Evolutionary conservation across 2,329 filamentous ascomycete genomes (phyloP).

Genomic region (Aureobasidium pullulans): DNA sequence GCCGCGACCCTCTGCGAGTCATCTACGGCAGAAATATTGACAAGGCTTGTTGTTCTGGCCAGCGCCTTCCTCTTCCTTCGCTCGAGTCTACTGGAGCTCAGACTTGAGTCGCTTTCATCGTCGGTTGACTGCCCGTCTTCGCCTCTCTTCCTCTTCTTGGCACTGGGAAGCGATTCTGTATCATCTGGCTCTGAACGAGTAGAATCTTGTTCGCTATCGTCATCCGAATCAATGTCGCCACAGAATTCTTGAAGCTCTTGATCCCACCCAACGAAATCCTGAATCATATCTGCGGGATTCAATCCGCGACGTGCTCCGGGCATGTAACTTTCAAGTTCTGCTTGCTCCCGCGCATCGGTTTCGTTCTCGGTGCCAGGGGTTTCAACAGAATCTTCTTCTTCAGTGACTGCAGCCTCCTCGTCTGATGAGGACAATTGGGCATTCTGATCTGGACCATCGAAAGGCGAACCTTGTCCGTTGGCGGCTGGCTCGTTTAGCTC

Average conservation of each 20-base stretch:
- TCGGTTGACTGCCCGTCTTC: constrained; percentile 29
- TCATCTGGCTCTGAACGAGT: constrained; percentile 20
- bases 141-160: constrained; percentile 27
- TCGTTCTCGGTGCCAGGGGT: constrained; percentile 19
- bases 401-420: constrained; percentile 34
- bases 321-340: constrained; percentile 40
- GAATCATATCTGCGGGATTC: constrained; percentile 25
- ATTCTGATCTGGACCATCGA: constrained; percentile 30
- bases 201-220: constrained; percentile 38
- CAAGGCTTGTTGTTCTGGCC: constrained; percentile 39
- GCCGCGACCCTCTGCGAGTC: constrained; percentile 25
- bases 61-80: constrained; percentile 42
- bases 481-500: constrained; percentile 54
- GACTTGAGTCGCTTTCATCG: constrained; percentile 33
- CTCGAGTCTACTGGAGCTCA: constrained; percentile 34
- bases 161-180: constrained; percentile 20
- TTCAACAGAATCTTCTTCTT: constrained; percentile 26
- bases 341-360: constrained; percentile 12
- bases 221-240: constrained; percentile 40
- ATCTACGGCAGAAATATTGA: constrained; percentile 32
- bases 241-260: constrained; percentile 73
- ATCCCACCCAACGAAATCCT: constrained; percentile 44
- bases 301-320: constrained; percentile 35
- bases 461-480: constrained; percentile 24
- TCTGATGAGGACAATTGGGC: constrained; percentile 38